Evolutionary conservation across 139 green algal genomes (phyloP).

Genomic region (Tetradesmus obliquus): DNA sequence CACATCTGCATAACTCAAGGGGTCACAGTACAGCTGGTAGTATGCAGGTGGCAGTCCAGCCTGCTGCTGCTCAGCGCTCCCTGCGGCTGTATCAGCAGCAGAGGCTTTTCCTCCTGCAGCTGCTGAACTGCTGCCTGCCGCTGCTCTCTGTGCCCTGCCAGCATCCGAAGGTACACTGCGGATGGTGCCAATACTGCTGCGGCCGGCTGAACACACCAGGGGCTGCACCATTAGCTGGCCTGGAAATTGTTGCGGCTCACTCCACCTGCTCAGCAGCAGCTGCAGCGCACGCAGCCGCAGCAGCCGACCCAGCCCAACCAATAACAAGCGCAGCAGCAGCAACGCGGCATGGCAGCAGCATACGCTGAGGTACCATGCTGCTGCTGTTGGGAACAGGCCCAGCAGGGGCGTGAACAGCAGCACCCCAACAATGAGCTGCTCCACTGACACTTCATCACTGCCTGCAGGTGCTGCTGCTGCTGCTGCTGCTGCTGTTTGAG

Average conservation of each 20-base stretch:
- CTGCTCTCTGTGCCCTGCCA: neutral
- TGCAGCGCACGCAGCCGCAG: constrained; percentile 15
- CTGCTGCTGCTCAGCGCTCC: neutral
- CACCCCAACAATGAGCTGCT: constrained; percentile 75
- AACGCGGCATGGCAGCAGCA: constrained; percentile 10
- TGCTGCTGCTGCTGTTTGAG: neutral
- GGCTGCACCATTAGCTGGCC: constrained; percentile 30
- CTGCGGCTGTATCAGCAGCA: neutral
- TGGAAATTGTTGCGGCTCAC: constrained; percentile 7
- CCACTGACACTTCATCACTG: constrained; percentile 60
- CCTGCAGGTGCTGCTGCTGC: neutral
- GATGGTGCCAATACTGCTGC: no score
- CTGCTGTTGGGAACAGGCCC: constrained; percentile 62
- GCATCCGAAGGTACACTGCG: no score
- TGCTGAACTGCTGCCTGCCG: neutral
- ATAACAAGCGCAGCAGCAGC: neutral
- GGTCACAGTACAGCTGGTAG: constrained; percentile 14
- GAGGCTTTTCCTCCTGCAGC: neutral
- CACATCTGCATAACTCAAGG: neutral
- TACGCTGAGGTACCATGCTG: constrained; percentile 50
- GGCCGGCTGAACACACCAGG: neutral
- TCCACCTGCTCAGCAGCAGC: neutral
- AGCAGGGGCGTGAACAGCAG: constrained; percentile 70
- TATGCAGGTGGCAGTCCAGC: neutral
- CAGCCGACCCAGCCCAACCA: neutral